Evolutionary conservation across 1,284 basidiomycete species (phyloP), one percentile per base, ranked within the genome.

Genomic region (Cryptococcus wingfieldii): DNA sequence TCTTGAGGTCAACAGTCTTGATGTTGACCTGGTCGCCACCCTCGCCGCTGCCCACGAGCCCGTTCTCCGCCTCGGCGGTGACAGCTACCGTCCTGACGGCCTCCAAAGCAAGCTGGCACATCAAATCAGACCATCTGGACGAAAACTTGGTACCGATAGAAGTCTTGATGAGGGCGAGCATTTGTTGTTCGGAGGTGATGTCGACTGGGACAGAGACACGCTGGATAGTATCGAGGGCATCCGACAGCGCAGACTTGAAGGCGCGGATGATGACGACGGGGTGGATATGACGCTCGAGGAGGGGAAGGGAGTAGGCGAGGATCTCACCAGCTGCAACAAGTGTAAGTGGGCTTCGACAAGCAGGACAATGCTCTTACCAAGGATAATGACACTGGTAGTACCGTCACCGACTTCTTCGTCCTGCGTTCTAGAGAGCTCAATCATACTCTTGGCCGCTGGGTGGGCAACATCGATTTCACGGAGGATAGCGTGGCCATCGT

Each of bases 71-170:
- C 47, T 79, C 78, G 54, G 82, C 82, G 46, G 79, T 77, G 46
- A 78, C 78, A 10, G 81, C 79, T 50, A 97, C 92, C 1, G 86
- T 93, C 39, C 88, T 85, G 1, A 98, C 90, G 1, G 95, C 94
- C 63, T 95, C 84, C 34, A 98, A 81, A 0, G 96, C 96, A 50
- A 98, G 86, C 61, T 81, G 84, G 79, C 95, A 98, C 95, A 98
- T 98, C 62, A 97, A 86, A 68, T 96, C 92, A 0, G 89, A 90
- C 95, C 95, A 98, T 49, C 95, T 85, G 41, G 86, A 86, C 65
- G 94, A 91, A 70, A 98, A 98, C 78, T 98, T 98, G 56, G 96
- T 98, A n/a, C 95, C 95, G 77, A 98, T 97, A 48, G 92, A 95
- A 0, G 91, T 96, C 79, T 97, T 97, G 83, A 98, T 98, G 68